phyloP scores from a whole-genome alignment of 305 asterid species.

The Vinca major region DNA sequence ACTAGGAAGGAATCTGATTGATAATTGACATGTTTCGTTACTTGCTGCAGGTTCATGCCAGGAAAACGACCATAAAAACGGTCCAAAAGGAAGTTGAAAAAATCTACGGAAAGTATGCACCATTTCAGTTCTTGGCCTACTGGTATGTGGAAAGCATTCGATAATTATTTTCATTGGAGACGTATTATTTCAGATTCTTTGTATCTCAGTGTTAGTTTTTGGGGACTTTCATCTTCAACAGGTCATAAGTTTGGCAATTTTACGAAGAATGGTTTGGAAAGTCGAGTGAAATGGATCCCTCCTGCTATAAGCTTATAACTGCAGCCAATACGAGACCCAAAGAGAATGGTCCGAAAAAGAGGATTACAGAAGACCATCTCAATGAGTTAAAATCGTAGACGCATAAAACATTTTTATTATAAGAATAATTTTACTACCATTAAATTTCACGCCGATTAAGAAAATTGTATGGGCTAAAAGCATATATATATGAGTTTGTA shows the following conservation, averaged over 20 bases:
- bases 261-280: conserved; percentile 77
- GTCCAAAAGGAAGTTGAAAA: conserved; percentile 46
- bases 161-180: neutral
- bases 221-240: conserved; percentile 19
- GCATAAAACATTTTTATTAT: no score
- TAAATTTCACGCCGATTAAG: no score
- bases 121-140: conserved; percentile 74
- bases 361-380: conserved; percentile 7
- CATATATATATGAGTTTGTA: no score
- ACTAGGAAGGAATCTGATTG: no score
- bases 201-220: neutral
- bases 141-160: conserved; percentile 32
- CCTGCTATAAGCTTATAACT: conserved; percentile 55
- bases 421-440: no score
- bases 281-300: conserved; percentile 43
- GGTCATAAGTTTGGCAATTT: conserved; percentile 72
- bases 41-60: conserved; percentile 56
- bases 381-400: no score
- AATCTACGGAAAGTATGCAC: conserved; percentile 61
- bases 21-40: neutral
- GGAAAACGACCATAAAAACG: conserved; percentile 27
- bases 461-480: no score
- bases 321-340: conserved; percentile 63
- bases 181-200: neutral
- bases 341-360: conserved; percentile 28